Evolutionary conservation across 2,329 filamentous ascomycete species (phyloP), one percentile per base, ranked within the genome.

Genomic region (Xylaria sp.): DNA sequence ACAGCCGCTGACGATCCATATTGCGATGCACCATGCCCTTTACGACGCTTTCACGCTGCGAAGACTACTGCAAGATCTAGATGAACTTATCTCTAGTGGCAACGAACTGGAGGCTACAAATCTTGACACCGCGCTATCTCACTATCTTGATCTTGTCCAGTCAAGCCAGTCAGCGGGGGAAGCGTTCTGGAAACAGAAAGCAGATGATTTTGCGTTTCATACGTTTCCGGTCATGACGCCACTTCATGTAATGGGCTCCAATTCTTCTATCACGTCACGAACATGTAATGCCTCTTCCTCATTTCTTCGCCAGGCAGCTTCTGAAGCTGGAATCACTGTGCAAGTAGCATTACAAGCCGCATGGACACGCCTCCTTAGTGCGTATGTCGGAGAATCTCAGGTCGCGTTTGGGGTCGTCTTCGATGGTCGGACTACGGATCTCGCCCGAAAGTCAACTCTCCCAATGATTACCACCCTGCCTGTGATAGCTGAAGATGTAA

Each of bases 391-490:
- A 1, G 93, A 97, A 76, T 75, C 81, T 2, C 85, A 85, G 6
- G 89, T 96, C 0, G 90, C 90, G 0, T 97, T 96, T 77, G 95
- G 94, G 0, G 85, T 92, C 15, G 92, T 94, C 0, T 83, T 97
- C 7, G 94, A 94, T 9, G 93, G 93, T 0, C 85, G 93, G 40
- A 89, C 86, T 3, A 84, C 85, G 0, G 85, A 90, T 4, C 82
- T 85, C n/a, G 88, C 89, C 0, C 83, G 86, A 20, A 77, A 84
- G 6, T 85, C 87, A 4, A 84, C 88, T 0, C 92, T 97, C 60
- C 94, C 95, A 0, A 95, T 92, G 76, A 88, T 97, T 64, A 90
- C 91, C 0, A 97, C 94, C 0, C 79, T 97, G 2, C 95, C 95
- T 0, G 85, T 96, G 0, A 78, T 90, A 11, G 87, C 88, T n/a